phyloP scores from a whole-genome alignment of 2,329 filamentous ascomycete genomes.

The Colletotrichum sp. region DNA sequence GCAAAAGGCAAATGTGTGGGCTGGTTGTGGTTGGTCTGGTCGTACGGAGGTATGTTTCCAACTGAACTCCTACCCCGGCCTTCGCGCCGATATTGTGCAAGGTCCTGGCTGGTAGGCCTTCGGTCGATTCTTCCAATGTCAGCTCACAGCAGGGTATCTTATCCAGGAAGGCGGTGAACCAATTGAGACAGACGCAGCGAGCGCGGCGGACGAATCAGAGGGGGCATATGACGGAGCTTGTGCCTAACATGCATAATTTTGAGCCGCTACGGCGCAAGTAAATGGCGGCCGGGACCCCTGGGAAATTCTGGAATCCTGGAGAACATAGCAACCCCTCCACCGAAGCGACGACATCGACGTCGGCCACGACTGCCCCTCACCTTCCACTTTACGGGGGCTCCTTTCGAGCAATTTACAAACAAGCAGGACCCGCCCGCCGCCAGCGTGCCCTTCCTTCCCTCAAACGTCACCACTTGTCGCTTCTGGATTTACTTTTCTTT shows the following conservation, averaged over 20 bases:
- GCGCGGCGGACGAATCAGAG: neutral
- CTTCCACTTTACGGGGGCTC: neutral
- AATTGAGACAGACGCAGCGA: neutral
- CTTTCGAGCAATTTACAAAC: conserved; percentile 9
- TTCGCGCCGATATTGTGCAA: neutral
- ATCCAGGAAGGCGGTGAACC: conserved; percentile 3
- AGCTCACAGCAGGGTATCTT: neutral
- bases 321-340: conserved; percentile 23
- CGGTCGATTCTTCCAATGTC: neutral
- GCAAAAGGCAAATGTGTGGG: conserved; percentile 5
- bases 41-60: neutral
- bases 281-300: conserved; percentile 9
- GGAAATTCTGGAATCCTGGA: conserved; percentile 26
- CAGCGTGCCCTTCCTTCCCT: neutral
- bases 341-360: neutral
- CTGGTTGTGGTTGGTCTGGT: neutral
- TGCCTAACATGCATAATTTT: conserved; percentile 16
- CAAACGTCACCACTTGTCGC: conserved; percentile 4
- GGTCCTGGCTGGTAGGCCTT: neutral
- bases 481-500: neutral
- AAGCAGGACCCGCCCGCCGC: neutral
- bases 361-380: conserved; percentile 12
- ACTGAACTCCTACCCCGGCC: conserved; percentile 9
- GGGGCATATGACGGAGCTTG: neutral
- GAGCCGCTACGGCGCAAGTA: conserved; percentile 4